Percentiles rank a stretch among this genome's conserved stretches.
phyloP scores from a whole-genome alignment of 2,329 filamentous ascomycete genomes.

The Pseudogymnoascus sp. region DNA sequence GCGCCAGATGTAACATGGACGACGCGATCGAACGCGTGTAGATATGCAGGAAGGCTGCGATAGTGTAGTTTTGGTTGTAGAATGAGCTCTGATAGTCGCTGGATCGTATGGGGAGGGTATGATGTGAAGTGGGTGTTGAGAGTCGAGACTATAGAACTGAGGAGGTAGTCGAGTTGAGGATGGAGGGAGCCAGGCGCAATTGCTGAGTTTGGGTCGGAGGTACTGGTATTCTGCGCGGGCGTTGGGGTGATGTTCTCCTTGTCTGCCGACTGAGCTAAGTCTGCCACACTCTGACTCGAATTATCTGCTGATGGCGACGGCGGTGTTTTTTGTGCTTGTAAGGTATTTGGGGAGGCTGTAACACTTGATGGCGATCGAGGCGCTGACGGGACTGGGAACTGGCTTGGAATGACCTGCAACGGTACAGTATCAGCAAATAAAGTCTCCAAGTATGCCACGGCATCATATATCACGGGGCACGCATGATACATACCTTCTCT shows the following conservation, averaged over 20 bases:
- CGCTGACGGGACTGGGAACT: conserved; percentile 60
- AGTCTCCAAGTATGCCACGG: not conserved
- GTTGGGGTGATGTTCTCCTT: conserved; percentile 59
- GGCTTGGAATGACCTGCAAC: conserved; percentile 62
- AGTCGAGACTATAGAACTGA: conserved; percentile 53
- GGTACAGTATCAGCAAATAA: not conserved
- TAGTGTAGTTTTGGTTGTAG: conserved; percentile 73
- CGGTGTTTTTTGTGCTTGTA: conserved; percentile 56
- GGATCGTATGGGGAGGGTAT: conserved; percentile 84
- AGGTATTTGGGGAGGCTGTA: conserved; percentile 58
- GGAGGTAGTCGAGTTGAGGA: conserved; percentile 54
- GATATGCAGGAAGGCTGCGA: conserved; percentile 71
- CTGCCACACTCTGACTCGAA: conserved; percentile 18
- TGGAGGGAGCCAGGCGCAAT: conserved; percentile 45
- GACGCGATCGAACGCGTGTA: conserved; percentile 85
- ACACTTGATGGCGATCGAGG: conserved; percentile 39
- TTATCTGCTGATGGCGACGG: conserved; percentile 39
- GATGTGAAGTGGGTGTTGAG: conserved; percentile 60
- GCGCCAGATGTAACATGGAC: conserved; percentile 80
- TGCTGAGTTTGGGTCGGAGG: conserved; percentile 12
- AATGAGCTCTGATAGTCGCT: conserved; percentile 83
- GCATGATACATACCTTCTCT: conserved; percentile 24
- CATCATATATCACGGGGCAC: not conserved
- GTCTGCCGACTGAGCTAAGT: conserved; percentile 45
- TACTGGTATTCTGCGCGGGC: conserved; percentile 30